Evolutionary conservation across 2,329 filamentous ascomycete genomes (phyloP).

Genomic region (Teratosphaeria pseudoeucalypti): DNA sequence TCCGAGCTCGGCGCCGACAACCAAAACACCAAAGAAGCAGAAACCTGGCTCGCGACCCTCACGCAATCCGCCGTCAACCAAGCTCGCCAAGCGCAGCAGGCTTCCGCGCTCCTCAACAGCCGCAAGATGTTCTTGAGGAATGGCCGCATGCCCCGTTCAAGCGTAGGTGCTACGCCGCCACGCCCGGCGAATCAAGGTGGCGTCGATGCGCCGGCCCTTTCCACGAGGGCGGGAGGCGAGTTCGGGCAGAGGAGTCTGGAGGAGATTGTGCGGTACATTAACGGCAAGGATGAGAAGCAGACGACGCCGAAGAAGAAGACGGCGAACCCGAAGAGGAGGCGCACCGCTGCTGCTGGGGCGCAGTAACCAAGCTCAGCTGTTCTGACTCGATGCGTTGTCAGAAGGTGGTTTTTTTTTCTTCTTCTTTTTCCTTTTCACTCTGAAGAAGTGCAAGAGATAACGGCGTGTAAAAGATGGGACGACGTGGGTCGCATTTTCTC

Average conservation of each 20-base stretch:
- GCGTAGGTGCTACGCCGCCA: conserved; percentile 45
- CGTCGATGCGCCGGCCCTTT: background rate
- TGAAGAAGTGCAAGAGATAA: background rate
- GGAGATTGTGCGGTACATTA: conserved; percentile 88
- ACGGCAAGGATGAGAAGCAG: conserved; percentile 47
- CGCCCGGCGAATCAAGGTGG: conserved; percentile 39
- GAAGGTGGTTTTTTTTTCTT: background rate
- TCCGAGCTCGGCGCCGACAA: conserved; percentile 76
- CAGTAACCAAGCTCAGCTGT: background rate
- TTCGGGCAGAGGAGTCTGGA: conserved; percentile 62
- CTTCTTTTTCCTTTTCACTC: too few relatives aligned
- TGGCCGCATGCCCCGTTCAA: conserved; percentile 39
- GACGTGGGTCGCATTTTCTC: background rate
- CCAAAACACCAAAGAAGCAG: conserved; percentile 96
- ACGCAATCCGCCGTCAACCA: conserved; percentile 92
- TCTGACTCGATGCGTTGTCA: too few relatives aligned
- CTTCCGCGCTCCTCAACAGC: conserved; percentile 35
- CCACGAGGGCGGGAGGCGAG: background rate
- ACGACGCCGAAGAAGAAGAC: conserved; percentile 36
- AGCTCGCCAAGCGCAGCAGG: conserved; percentile 84
- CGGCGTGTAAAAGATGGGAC: background rate
- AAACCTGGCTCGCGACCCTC: conserved; percentile 90
- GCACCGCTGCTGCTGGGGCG: background rate
- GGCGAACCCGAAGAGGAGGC: conserved; percentile 33
- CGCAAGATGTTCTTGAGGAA: conserved; percentile 16